These are phyloP conservation scores for Calvatia gigantea DNA, from an alignment of 768 basidiomycete genomes.

Conservation along the genomic window DNA sequence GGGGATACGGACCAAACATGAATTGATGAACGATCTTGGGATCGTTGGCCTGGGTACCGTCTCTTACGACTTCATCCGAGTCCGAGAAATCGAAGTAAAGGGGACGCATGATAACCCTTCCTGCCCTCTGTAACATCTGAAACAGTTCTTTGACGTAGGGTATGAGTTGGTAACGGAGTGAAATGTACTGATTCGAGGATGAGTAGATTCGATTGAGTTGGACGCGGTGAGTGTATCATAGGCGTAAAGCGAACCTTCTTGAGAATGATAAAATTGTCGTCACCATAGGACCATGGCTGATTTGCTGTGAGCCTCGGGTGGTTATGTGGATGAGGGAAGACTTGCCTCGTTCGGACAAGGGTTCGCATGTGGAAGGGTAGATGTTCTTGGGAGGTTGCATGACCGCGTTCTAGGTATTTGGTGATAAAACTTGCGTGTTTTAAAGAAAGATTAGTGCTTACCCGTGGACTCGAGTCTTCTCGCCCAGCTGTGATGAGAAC, in stretches of 20 bases:
- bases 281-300: conserved; percentile 36
- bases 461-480: conserved; percentile 10
- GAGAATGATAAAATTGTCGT: conserved; percentile 30
- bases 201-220: background rate
- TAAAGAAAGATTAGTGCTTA: background rate
- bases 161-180: conserved; percentile 31
- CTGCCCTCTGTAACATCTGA: conserved; percentile 26
- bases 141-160: conserved; percentile 30
- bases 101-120: conserved; percentile 28
- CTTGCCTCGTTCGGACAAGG: conserved; percentile 32
- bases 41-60: conserved; percentile 25
- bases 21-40: conserved; percentile 28
- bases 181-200: conserved; percentile 26
- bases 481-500: background rate
- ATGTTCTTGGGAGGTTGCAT: conserved; percentile 22
- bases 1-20: conserved; percentile 27
- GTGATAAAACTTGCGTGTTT: background rate
- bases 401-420: conserved; percentile 19
- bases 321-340: background rate
- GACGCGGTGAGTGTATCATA: background rate
- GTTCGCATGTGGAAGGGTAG: conserved; percentile 25
- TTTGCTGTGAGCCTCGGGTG: background rate
- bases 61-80: conserved; percentile 23
- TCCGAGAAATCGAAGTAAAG: conserved; percentile 30
- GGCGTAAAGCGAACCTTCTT: conserved; percentile 23